phyloP scores from a whole-genome alignment of 176 grass and related monocot species.

The Oropetium thomaeum region DNA sequence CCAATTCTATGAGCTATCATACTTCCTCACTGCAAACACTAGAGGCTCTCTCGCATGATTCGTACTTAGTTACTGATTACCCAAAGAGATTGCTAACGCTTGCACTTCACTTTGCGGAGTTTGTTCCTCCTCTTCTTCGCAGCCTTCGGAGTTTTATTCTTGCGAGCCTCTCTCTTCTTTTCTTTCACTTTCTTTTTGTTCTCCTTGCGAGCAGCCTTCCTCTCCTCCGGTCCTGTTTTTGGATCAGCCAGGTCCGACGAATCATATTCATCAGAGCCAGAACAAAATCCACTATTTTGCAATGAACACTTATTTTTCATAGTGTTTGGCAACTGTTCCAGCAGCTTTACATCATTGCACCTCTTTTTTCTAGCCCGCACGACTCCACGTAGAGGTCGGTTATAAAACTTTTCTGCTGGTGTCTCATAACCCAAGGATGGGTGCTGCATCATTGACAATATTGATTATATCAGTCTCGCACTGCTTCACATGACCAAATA shows the following conservation, averaged over 20 bases:
- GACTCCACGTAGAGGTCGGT: constrained; percentile 68
- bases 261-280: constrained; percentile 43
- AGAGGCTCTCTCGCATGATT: no score
- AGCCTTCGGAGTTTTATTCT: constrained; percentile 68
- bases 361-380: constrained; percentile 52
- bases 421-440: constrained; percentile 62
- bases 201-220: constrained; percentile 66
- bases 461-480: constrained; percentile 75
- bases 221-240: constrained; percentile 66
- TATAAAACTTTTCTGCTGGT: constrained; percentile 74
- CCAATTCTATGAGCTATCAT: no score
- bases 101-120: constrained; percentile 88
- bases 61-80: no score
- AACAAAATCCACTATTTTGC: constrained; percentile 45
- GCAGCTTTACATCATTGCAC: constrained; percentile 24
- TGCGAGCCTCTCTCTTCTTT: constrained; percentile 77
- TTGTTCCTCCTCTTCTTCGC: constrained; percentile 95
- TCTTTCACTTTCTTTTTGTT: constrained; percentile 96
- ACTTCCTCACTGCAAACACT: no score
- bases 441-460: constrained; percentile 62
- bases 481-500: constrained; percentile 71
- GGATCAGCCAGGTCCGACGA: constrained; percentile 42
- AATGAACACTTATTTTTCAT: constrained; percentile 21
- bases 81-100: constrained; percentile 3
- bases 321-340: constrained; percentile 10